Conservation (phyloP, 2,329 filamentous ascomycete genomes). For the Ophiostoma triangulosporum region DNA sequence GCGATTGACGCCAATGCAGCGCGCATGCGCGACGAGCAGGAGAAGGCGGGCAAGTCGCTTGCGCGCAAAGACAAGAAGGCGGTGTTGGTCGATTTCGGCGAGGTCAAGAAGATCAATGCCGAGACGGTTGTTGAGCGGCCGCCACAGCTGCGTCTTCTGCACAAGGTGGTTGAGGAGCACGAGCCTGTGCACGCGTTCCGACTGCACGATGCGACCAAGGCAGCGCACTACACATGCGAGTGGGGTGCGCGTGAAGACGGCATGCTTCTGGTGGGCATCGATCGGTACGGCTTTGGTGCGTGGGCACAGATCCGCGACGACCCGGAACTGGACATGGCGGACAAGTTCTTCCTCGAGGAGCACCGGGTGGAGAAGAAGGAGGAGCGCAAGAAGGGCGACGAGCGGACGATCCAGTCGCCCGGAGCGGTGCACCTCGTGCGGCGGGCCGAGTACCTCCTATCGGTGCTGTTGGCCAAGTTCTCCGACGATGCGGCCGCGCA, state of each 20-base stretch:
- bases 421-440: constrained; percentile 96
- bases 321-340: constrained; percentile 64
- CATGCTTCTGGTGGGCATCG: constrained; percentile 91
- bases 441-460: constrained; percentile 85
- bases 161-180: constrained; percentile 52
- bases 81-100: constrained; percentile 85
- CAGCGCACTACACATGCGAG: constrained; percentile 76
- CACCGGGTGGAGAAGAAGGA: constrained; percentile 97
- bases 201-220: constrained; percentile 81
- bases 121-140: constrained; percentile 90
- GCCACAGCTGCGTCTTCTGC: constrained; percentile 73
- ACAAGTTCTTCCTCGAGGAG: constrained; percentile 94
- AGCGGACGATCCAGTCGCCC: constrained; percentile 76
- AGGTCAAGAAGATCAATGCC: constrained; percentile 89
- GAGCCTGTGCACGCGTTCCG: constrained; percentile 69
- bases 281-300: constrained; percentile 85
- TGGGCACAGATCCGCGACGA: constrained; percentile 95
- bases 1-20: constrained; percentile 55
- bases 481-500: constrained; percentile 63
- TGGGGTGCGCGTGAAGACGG: constrained; percentile 93
- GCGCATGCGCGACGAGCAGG: constrained; percentile 66
- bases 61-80: constrained; percentile 98
- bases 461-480: constrained; percentile 81
- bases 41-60: constrained; percentile 64
- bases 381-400: constrained; percentile 66